phyloP scores from a whole-genome alignment of 129 eudicot genomes.

The Ambrosia trifida region DNA sequence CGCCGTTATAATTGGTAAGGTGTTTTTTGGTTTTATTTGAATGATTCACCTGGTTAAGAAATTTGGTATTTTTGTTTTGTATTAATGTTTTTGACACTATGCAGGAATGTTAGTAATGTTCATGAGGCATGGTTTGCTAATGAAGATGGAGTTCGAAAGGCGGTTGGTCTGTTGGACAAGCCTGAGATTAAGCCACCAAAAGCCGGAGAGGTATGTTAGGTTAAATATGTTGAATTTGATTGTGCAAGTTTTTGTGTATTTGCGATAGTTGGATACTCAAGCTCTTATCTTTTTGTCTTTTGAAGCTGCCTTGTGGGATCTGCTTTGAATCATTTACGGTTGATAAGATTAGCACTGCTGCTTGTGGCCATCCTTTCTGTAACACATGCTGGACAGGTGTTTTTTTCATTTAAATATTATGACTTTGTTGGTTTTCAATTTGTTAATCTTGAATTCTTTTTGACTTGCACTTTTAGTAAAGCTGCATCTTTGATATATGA shows the following conservation, averaged over 20 bases:
- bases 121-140: slow-evolving; percentile 96
- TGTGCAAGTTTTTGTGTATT: neutral
- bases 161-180: slow-evolving; percentile 71
- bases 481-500: neutral
- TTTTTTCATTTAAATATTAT: slow-evolving; percentile 16
- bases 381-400: slow-evolving; percentile 84
- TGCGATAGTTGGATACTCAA: neutral
- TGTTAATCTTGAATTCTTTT: neutral
- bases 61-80: neutral
- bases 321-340: slow-evolving; percentile 67
- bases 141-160: slow-evolving; percentile 79
- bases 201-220: slow-evolving; percentile 52
- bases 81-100: neutral
- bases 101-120: slow-evolving; percentile 78
- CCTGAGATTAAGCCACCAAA: slow-evolving; percentile 38
- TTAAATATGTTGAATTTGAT: neutral
- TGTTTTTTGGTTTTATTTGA: slow-evolving; percentile 1
- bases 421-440: neutral
- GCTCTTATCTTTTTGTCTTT: slow-evolving; percentile 5
- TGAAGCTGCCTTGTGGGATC: slow-evolving; percentile 82
- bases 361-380: slow-evolving; percentile 90
- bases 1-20: slow-evolving; percentile 76
- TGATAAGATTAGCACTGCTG: slow-evolving; percentile 50
- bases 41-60: neutral
- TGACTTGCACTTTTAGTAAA: neutral